A percentile compares a stretch with the other conserved stretches of the same genome.
These are phyloP conservation scores for Peniophora sp. DNA, from an alignment of 1,284 basidiomycete species.

Conservation along the genomic window DNA sequence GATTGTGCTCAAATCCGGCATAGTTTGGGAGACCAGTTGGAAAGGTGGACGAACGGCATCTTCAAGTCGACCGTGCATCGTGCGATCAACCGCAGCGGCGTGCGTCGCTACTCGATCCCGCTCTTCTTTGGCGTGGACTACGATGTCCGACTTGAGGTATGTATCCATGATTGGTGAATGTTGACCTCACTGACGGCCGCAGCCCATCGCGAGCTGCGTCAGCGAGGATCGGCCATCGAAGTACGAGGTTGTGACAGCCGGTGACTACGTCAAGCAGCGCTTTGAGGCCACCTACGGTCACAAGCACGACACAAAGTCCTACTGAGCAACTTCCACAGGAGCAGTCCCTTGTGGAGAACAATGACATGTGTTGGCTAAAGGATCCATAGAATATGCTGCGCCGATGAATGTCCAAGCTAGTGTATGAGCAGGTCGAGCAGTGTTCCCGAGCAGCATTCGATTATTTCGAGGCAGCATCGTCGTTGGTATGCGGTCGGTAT, in stretches of 20 bases:
- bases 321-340: too few species aligned
- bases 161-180: constrained; percentile 10
- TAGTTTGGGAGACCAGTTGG: neutral
- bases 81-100: constrained; percentile 67
- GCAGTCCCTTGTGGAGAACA: too few species aligned
- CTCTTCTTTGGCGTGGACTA: constrained; percentile 78
- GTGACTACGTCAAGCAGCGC: constrained; percentile 64
- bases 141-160: constrained; percentile 64
- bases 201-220: constrained; percentile 71
- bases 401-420: too few species aligned
- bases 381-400: too few species aligned
- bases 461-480: too few species aligned
- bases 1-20: neutral
- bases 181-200: neutral
- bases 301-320: neutral
- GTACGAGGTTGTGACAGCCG: constrained; percentile 66
- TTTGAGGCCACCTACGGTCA: constrained; percentile 64
- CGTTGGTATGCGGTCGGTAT: too few species aligned
- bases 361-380: too few species aligned
- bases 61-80: constrained; percentile 85
- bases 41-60: constrained; percentile 54
- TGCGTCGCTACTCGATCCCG: constrained; percentile 74
- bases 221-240: constrained; percentile 52
- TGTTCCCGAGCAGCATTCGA: too few species aligned
- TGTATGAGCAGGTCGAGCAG: too few species aligned